Base-by-base conservation (phyloP, 1,139 yeast genomes). In the Pichia sp. region DNA sequence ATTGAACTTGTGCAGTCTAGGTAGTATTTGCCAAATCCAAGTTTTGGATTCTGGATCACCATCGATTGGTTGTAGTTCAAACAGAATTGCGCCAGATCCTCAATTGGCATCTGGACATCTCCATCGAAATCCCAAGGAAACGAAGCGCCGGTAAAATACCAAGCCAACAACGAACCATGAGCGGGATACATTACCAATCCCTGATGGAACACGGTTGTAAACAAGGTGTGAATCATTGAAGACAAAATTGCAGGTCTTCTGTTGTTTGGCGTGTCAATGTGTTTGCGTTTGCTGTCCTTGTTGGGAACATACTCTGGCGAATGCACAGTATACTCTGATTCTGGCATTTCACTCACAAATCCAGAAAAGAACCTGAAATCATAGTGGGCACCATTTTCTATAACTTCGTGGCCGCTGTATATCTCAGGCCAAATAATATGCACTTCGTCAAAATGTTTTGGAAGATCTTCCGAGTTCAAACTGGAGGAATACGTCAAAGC, bases 361-460 rank as follows among this genome's bases (percentile, higher is more conserved):
- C 84, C 82, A 53, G 71, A 72, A 64, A 79, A 84, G 54, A 85
- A 84, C 44, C 90, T 67, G 75, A 79, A 79, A 61, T 85, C 94
- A 57, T 81, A 81, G 60, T 84, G 94, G 47, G 70, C 75, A 11
- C 81, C 81, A 23, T 64, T 61, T 33, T 58, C 60, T 37, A 62
- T 66, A 11, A 60, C 32, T 37, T 43, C 45, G 43, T 59, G 63
- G 27, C 55, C 55, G 11, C 54, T 52, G 47, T 49, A 43, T 23
- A 31, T 50, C 11, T 50, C 44, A 2, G 64, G 61, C 56, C 58
- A 55, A 49, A 58, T 27, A 6, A 74, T 51, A 46, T 65, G 66
- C 5, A 77, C 81, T 58, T 80, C 86, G 27, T 54, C 52, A 52
- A 79, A 77, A 52, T 75, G 72, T 52, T 79, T 79, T n/a, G 65